A percentile compares a stretch with the other conserved stretches of the same genome.
These are phyloP conservation scores for Apiotrichum mycotoxinovorans DNA, from an alignment of 1,284 basidiomycete genomes.

Conservation along the genomic window DNA sequence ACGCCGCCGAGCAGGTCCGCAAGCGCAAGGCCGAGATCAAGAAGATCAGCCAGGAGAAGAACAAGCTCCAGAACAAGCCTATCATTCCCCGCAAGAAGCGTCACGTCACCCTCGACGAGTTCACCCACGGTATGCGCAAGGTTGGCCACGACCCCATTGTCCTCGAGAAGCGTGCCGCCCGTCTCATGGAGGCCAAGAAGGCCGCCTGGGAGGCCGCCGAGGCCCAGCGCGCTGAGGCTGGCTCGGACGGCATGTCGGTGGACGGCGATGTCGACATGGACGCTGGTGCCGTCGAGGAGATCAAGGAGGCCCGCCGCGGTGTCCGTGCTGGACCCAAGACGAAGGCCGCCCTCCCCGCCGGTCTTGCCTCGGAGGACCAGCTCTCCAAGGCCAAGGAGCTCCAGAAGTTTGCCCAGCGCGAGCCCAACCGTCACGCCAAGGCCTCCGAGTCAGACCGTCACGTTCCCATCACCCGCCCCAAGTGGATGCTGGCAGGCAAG, in stretches of 20 bases:
- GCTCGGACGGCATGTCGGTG: slow-evolving; percentile 3
- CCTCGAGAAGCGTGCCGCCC: slow-evolving; percentile 80
- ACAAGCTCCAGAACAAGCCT: slow-evolving; percentile 79
- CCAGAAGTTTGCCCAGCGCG: slow-evolving; percentile 77
- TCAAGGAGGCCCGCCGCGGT: background rate
- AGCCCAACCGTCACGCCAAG: slow-evolving; percentile 78
- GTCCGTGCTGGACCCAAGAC: slow-evolving; percentile 4
- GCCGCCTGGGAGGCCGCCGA: slow-evolving; percentile 49
- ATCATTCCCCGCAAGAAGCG: slow-evolving; percentile 81
- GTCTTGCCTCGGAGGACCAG: slow-evolving; percentile 77
- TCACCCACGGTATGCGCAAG: slow-evolving; percentile 74
- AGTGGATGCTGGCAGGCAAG: slow-evolving; percentile 73
- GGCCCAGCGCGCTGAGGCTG: slow-evolving; percentile 26
- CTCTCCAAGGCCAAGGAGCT: slow-evolving; percentile 71
- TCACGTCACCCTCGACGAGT: slow-evolving; percentile 79
- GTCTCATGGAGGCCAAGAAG: slow-evolving; percentile 56
- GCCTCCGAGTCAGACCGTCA: slow-evolving; percentile 82
- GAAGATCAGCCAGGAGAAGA: slow-evolving; percentile 76
- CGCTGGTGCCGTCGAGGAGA: background rate
- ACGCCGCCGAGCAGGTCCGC: slow-evolving; percentile 64
- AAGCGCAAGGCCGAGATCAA: slow-evolving; percentile 65
- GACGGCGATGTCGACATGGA: slow-evolving; percentile 14
- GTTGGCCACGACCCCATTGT: slow-evolving; percentile 85
- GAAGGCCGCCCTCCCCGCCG: slow-evolving; percentile 53
- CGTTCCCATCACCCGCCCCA: slow-evolving; percentile 49